Evolutionary conservation across 306 rosid species (phyloP).

Genomic region (Cicer cuneatum): DNA sequence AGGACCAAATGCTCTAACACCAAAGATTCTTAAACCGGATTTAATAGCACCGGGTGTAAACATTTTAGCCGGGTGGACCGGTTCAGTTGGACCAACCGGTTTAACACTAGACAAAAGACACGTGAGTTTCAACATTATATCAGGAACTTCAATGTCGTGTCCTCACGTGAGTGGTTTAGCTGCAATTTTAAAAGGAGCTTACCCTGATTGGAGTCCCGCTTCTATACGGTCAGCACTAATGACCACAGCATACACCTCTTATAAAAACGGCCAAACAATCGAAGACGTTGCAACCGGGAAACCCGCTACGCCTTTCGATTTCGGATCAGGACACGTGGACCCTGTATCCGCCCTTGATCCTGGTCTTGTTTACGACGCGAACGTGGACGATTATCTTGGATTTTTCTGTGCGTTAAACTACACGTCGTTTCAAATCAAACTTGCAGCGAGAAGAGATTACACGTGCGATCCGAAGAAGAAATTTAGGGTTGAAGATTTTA

Average conservation of each 20-base stretch:
- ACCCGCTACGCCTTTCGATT: conserved; percentile 77
- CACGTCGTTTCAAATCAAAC: conserved; percentile 56
- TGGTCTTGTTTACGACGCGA: conserved; percentile 83
- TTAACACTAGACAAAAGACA: conserved; percentile 53
- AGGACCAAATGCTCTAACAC: conserved; percentile 79
- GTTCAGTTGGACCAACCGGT: conserved; percentile 76
- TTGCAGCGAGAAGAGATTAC: conserved; percentile 53
- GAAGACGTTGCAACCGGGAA: conserved; percentile 63
- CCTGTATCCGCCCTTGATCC: conserved; percentile 90
- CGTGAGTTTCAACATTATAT: conserved; percentile 79
- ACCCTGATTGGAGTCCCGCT: conserved; percentile 88
- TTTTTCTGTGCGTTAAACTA: conserved; percentile 83
- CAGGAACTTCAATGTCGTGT: conserved; percentile 97
- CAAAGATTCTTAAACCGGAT: conserved; percentile 84
- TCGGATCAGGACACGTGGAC: conserved; percentile 86
- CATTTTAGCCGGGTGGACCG: conserved; percentile 91
- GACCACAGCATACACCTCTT: conserved; percentile 78
- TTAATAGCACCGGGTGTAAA: conserved; percentile 91
- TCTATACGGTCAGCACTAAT: conserved; percentile 88
- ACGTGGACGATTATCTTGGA: conserved; percentile 60
- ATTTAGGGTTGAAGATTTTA: conserved; percentile 69
- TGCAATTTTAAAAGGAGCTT: conserved; percentile 74
- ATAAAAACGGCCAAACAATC: conserved; percentile 60
- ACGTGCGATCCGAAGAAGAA: conserved; percentile 59
- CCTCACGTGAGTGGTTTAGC: conserved; percentile 92